Evolutionary conservation across 2,329 filamentous ascomycete species (phyloP).

Genomic region (Tolypocladium tundrense): DNA sequence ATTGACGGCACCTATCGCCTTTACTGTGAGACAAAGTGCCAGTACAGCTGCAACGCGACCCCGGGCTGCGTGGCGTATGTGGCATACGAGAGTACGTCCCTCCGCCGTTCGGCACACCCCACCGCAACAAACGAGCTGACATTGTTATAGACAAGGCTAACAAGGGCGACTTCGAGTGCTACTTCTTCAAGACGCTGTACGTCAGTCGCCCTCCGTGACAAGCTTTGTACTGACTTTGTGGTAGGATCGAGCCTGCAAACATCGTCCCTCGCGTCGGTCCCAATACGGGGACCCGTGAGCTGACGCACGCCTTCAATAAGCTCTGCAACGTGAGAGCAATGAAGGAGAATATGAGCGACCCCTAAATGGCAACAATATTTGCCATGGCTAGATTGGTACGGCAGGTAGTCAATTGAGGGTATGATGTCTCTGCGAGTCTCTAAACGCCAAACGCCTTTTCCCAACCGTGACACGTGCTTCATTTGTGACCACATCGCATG

Average conservation of each 20-base stretch:
- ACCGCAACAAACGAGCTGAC: background rate
- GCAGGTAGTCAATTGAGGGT: background rate
- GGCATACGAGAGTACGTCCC: slow-evolving; percentile 4
- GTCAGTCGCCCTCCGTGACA: background rate
- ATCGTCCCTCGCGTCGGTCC: background rate
- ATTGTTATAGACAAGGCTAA: background rate
- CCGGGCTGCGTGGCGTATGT: slow-evolving; percentile 6
- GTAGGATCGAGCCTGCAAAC: slow-evolving; percentile 2
- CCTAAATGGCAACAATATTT: no score
- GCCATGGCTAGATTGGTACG: no score
- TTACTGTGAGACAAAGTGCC: slow-evolving; percentile 7
- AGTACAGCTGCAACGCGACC: slow-evolving; percentile 6
- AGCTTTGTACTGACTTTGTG: background rate
- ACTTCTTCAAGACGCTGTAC: slow-evolving; percentile 7
- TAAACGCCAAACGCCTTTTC: background rate
- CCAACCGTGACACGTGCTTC: background rate
- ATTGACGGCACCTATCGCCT: background rate
- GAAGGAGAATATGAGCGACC: no score
- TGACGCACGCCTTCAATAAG: slow-evolving; percentile 7
- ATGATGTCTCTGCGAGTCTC: background rate
- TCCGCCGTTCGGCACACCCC: background rate
- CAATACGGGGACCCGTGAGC: background rate
- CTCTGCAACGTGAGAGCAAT: background rate
- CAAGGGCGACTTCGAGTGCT: slow-evolving; percentile 2
- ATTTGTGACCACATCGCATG: background rate